Base-by-base conservation (phyloP, 2,329 filamentous ascomycete genomes). In the Diaporthe amygdali region DNA sequence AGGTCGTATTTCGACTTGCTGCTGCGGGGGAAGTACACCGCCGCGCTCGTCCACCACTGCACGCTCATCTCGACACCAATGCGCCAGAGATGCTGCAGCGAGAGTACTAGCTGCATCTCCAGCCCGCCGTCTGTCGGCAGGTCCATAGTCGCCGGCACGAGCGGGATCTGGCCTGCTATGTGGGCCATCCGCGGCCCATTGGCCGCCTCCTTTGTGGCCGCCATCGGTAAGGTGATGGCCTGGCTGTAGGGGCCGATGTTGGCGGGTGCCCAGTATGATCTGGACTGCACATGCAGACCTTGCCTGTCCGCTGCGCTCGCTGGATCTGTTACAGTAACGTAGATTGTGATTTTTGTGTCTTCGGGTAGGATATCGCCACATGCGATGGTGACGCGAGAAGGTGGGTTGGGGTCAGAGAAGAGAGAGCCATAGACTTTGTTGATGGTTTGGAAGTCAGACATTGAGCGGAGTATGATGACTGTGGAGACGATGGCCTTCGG, bases 201-300 rank as follows among this genome's bases (percentile, higher is more conserved):
- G 56, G 22, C 52, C 44, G 70, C 47, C 30, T 63, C 56, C 15
- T 54, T 54, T 14, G n/a, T 76, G 52, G 41, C 72, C 66, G 2
- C 64, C 49, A 82, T 68, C 4, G 79, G 82, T 14, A 90, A 82
- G 2, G 88, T 86, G 63, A 96, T 90, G 5, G 95, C 94, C 83
- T 99, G 96, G 69, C 95, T 98, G 81, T 98, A 98, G 0, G 96
- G 96, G 0, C 96, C 96, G 68, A 99, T 98, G 78, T 98, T 98
- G 25, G 96, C 96, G 0, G 96, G 96, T 0, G 96, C 96, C 96
- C 96, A 99, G 85, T 98, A 98, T 14, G 94, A 97, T 47, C 94
- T 87, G 4, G 93, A 95, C 82, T 98, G 96, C 7, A 99, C 95
- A 80, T 99, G 96, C 1, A 98, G 87, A 0, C 89, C 90, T 66